Percentiles rank a stretch among this genome's conserved stretches.
phyloP scores from a whole-genome alignment of 1,284 basidiomycete species.

The Taiwanofungus camphoratus region DNA sequence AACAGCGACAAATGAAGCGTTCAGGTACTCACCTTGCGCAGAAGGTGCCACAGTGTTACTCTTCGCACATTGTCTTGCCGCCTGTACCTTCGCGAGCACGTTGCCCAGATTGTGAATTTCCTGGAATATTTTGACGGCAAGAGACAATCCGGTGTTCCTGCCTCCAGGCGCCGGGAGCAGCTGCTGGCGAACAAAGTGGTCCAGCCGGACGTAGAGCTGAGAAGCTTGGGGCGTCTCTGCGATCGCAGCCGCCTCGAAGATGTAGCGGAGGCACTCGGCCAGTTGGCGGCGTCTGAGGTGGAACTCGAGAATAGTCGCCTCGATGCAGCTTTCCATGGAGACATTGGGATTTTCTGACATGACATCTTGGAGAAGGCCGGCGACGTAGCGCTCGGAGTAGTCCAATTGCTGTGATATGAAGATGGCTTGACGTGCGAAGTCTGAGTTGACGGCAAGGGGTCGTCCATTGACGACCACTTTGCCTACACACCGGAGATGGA shows the following conservation, averaged over 20 bases:
- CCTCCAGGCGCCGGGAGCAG: constrained; percentile 36
- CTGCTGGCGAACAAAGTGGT: constrained; percentile 48
- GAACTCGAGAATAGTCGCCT: constrained; percentile 59
- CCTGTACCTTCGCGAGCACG: constrained; percentile 47
- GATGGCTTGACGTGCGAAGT: constrained; percentile 69
- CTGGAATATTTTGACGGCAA: constrained; percentile 54
- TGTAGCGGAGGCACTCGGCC: constrained; percentile 55
- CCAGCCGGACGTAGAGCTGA: constrained; percentile 42
- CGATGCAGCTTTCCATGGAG: constrained; percentile 47
- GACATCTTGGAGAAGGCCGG: constrained; percentile 61
- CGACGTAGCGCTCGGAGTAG: constrained; percentile 72
- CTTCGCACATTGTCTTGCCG: constrained; percentile 53
- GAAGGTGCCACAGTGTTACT: constrained; percentile 53
- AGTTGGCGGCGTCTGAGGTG: constrained; percentile 63
- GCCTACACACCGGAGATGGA: constrained; percentile 34
- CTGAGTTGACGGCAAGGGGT: constrained; percentile 58
- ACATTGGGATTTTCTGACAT: constrained; percentile 62
- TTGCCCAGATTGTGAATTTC: constrained; percentile 56
- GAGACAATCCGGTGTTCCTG: constrained; percentile 27
- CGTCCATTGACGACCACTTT: constrained; percentile 55
- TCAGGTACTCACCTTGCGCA: constrained; percentile 39
- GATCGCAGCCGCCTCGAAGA: constrained; percentile 40
- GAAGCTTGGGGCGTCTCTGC: constrained; percentile 37
- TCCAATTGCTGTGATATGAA: constrained; percentile 74
- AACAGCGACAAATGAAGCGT: not conserved